phyloP scores from a whole-genome alignment of 805 yeast genomes.

The Lachancea fermentati region DNA sequence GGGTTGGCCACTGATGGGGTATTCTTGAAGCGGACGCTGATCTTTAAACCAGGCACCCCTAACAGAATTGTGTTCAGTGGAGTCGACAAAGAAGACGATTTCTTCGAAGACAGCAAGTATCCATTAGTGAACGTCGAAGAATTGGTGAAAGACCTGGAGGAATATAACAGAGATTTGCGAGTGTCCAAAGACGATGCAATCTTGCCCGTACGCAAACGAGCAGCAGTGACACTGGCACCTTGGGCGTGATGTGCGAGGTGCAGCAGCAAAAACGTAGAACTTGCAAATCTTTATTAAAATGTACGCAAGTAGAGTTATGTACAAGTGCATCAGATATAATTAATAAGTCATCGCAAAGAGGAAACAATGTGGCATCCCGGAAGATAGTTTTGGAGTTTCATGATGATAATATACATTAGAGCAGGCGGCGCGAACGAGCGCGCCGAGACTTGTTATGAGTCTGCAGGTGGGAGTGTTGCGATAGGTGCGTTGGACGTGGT shows the following conservation, averaged over 20 bases:
- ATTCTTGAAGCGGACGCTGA: slow-evolving; percentile 42
- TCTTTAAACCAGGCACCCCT: slow-evolving; percentile 51
- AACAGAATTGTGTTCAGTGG: slow-evolving; percentile 47
- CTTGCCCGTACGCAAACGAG: slow-evolving; percentile 9
- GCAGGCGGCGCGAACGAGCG: neutral
- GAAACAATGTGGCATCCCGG: slow-evolving; percentile 4
- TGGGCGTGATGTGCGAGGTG: no score
- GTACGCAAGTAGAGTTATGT: slow-evolving; percentile 11
- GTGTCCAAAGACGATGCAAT: slow-evolving; percentile 10
- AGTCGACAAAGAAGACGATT: slow-evolving; percentile 29
- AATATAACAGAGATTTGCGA: slow-evolving; percentile 7
- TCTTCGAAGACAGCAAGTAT: slow-evolving; percentile 21
- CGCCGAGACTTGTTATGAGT: neutral
- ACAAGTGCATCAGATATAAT: slow-evolving; percentile 18
- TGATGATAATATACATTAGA: neutral
- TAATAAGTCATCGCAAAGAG: slow-evolving; percentile 11
- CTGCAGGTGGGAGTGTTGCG: neutral
- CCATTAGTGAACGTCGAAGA: slow-evolving; percentile 22
- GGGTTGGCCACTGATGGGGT: slow-evolving; percentile 42
- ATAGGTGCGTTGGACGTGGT: neutral
- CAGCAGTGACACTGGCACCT: slow-evolving; percentile 3
- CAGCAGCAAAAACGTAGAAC: neutral
- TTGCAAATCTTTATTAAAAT: neutral
- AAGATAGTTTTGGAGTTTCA: neutral
- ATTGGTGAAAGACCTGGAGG: slow-evolving; percentile 17